Evolutionary conservation across 768 basidiomycete species (phyloP), one percentile per base, ranked within the genome.

Genomic region (Daedalea quercina): DNA sequence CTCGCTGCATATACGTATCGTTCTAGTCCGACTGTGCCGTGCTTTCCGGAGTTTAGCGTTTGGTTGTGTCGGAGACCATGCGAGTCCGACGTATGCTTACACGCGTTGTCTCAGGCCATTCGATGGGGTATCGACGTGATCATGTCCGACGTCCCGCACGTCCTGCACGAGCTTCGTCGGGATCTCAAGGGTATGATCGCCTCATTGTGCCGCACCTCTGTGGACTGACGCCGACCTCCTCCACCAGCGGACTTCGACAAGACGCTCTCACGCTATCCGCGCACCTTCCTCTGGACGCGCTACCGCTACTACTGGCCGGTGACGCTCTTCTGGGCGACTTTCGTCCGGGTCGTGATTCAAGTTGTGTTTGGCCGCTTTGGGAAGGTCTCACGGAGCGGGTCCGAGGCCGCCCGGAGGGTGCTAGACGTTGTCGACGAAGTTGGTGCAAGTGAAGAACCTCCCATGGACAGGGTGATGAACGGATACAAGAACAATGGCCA

Each of bases 111-210:
- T 31, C 58, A 87, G 86, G 84, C 82, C 47, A 84, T 83, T 24
- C 73, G 85, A 56, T 92, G 90, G 90, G 84, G 77, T 52, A 87
- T 81, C 6, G 77, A 84, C 57, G 90, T 78, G 8, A 87, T 92
- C 57, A 74, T 92, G 48, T 92, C 90, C 12, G 90, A 92, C 58
- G 73, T 79, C 50, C 88, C 87, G 3, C 73, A 74, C 63, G 78
- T 70, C 2, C 88, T 84, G 84, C 69, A 90, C 34, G 78, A 81
- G 43, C 63, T 90, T 56, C 79, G 87, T 25, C 67, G 69, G 8
- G 75, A 74, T 13, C 63, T 90, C n/a, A 69, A 73, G 60, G 69
- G 87, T 87, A 54, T n/a, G n/a, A n/a, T n/a, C 55, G 78, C 67
- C 22, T 28, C 28, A 8, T 28, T 13, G 9, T 11, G 11, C 22